Evolutionary conservation across 352 stramenopile species (phyloP), one percentile per base, ranked within the genome.

Genomic region (Phytophthora fragariae): DNA sequence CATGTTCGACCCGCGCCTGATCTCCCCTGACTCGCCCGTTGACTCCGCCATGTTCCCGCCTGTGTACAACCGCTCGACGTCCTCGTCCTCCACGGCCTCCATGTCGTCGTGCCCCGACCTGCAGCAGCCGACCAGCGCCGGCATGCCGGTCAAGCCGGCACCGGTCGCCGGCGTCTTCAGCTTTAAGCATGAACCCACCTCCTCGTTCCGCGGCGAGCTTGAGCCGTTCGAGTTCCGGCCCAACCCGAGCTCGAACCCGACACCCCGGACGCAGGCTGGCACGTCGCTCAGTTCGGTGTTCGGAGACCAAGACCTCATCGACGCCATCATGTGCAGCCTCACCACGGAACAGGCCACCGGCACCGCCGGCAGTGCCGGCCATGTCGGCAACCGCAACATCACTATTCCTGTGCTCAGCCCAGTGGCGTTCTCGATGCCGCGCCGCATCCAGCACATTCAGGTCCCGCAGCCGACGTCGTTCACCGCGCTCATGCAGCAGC

Each of bases 271-370:
- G 49, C 70, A 70, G 39, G 80, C 71, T 10, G 57, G 71, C 52
- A 83, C 80, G 54, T 89, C 86, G 39, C 83, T 93, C 70, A 89
- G 75, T 72, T 93, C 85, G 27, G 84, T 94, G 54, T 94, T 94
- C 62, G 85, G 84, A 27, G 88, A 94, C 66, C 80, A 88, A 61
- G 88, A 92, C 35, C 82, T 94, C 41, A 82, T 93, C 29, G 86
- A 94, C 75, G 84, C 88, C 59, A 93, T 94, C 75, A 92, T 94
- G 83, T 83, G 66, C 57, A 93, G 88, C 44, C 81, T 94, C 59
- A 88, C 84, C 56, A 67, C 77, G 27, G 85, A 94, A 65, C 74
- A 76, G 15, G 29, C 4, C 24, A 24, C 57, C 27, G 33, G 8
- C 33, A 14, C 37, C 37, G 37, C 9, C 47, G 29, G 72, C 44